Conservation (phyloP, 1,284 basidiomycete species). For the Marasmius oreades region DNA sequence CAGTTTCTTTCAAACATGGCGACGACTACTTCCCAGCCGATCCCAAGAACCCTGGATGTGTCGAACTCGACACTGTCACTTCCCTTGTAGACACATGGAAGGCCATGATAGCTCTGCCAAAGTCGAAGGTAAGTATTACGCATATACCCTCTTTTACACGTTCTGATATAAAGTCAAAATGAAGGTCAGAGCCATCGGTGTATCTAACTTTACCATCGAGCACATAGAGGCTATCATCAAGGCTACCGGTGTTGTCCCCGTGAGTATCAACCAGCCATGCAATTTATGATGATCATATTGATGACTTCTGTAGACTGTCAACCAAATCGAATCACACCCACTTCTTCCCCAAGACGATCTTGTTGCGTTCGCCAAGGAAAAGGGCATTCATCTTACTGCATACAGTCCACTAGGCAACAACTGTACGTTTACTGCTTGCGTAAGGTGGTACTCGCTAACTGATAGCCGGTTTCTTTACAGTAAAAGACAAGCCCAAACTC, state of each 20-base stretch:
- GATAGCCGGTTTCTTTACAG: slow-evolving; percentile 33
- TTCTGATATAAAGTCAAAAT: slow-evolving; percentile 38
- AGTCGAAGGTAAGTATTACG: slow-evolving; percentile 32
- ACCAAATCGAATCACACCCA: slow-evolving; percentile 88
- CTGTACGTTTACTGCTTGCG: slow-evolving; percentile 32
- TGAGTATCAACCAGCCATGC: slow-evolving; percentile 11
- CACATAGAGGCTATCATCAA: slow-evolving; percentile 69
- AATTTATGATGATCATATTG: neutral
- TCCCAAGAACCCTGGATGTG: slow-evolving; percentile 39
- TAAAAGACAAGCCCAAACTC: slow-evolving; percentile 53
- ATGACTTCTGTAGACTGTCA: slow-evolving; percentile 42
- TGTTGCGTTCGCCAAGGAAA: slow-evolving; percentile 62
- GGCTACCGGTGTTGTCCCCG: slow-evolving; percentile 76
- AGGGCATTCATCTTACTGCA: slow-evolving; percentile 79
- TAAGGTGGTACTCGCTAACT: slow-evolving; percentile 5
- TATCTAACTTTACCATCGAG: slow-evolving; percentile 78
- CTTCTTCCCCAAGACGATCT: slow-evolving; percentile 70
- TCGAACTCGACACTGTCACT: slow-evolving; percentile 57
- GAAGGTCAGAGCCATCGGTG: slow-evolving; percentile 47
- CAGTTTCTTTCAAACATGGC: slow-evolving; percentile 69
- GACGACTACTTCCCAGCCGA: slow-evolving; percentile 55
- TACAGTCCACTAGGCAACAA: slow-evolving; percentile 87
- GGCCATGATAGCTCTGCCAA: slow-evolving; percentile 63
- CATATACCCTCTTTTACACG: neutral
- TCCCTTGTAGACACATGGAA: slow-evolving; percentile 81